Conservation (phyloP, 2,329 filamentous ascomycete genomes). For the Fusarium sp. region DNA sequence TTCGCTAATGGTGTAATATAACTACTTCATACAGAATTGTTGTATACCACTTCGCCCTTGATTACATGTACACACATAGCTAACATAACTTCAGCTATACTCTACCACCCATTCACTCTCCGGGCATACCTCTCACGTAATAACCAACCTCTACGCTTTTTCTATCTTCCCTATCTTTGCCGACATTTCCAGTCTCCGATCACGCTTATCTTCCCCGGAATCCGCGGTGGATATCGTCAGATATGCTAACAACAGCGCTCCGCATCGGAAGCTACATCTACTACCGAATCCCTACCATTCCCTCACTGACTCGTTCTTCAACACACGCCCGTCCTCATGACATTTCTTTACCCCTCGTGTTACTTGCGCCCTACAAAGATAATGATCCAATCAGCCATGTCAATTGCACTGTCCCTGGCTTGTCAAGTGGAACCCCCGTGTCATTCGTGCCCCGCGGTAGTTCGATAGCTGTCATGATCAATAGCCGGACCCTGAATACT, state of each 20-base stretch:
- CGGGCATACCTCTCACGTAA: background rate
- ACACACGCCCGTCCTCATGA: conserved; percentile 14
- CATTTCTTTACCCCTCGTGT: conserved; percentile 39
- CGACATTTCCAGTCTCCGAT: background rate
- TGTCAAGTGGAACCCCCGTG: conserved; percentile 30
- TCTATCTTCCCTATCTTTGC: conserved; percentile 1
- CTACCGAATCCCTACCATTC: conserved; percentile 15
- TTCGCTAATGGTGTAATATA: no score
- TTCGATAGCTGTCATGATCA: conserved; percentile 30
- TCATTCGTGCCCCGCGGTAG: conserved; percentile 31
- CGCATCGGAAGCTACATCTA: conserved; percentile 39
- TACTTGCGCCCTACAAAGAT: conserved; percentile 39
- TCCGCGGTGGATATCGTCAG: conserved; percentile 14
- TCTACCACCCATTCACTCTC: background rate
- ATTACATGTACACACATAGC: no score
- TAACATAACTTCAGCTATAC: no score
- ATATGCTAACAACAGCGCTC: conserved; percentile 11
- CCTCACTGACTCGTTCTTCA: conserved; percentile 29
- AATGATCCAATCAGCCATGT: conserved; percentile 21
- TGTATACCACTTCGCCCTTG: no score
- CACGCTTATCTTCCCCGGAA: conserved; percentile 16
- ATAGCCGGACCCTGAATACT: conserved; percentile 22
- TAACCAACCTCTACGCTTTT: no score
- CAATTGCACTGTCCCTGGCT: conserved; percentile 7
- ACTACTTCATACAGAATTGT: no score